Conservation (phyloP, 164 flowering plant species). For the Vitis rupestris region DNA sequence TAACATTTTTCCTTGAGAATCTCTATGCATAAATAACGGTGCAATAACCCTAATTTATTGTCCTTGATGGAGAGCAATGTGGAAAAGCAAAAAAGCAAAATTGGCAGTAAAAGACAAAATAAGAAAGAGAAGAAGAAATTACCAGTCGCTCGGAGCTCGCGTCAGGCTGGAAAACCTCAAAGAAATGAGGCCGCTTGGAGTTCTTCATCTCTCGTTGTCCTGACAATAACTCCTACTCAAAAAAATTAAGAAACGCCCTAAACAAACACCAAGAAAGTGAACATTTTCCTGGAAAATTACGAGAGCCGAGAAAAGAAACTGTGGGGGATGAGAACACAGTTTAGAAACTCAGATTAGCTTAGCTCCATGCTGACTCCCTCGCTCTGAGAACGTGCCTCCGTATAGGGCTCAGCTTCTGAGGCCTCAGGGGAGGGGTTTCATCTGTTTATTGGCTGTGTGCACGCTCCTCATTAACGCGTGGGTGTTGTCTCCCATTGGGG, state of each 20-base stretch:
- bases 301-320: too few species aligned
- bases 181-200: slow-evolving; percentile 29
- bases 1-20: neutral
- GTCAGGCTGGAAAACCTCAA: slow-evolving; percentile 23
- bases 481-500: too few species aligned
- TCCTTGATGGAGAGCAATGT: neutral
- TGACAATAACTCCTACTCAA: too few species aligned
- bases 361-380: too few species aligned
- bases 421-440: too few species aligned
- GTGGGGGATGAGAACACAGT: too few species aligned
- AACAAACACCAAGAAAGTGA: neutral
- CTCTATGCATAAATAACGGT: neutral
- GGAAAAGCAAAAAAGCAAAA: neutral
- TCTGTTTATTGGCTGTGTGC: too few species aligned
- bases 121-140: neutral
- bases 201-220: neutral
- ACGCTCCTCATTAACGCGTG: too few species aligned
- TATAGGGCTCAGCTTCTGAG: too few species aligned
- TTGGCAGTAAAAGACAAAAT: neutral
- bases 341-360: too few species aligned
- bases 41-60: neutral
- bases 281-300: too few species aligned
- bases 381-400: too few species aligned
- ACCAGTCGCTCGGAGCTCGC: slow-evolving; percentile 30
- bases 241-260: neutral